phyloP scores from a whole-genome alignment of 305 asterid species.

The Fraxinus platypoda region DNA sequence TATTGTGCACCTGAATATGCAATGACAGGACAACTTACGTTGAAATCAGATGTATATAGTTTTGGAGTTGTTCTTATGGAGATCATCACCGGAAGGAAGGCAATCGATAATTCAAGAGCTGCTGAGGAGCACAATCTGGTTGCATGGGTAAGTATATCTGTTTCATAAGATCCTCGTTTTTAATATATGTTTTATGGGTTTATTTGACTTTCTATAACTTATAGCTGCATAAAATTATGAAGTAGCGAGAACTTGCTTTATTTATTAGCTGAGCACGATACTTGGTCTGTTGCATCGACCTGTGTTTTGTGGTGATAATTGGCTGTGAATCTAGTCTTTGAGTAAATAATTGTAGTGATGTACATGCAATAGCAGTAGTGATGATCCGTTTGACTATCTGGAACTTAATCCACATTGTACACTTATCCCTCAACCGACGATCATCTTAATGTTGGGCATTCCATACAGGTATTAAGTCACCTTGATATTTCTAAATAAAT shows the following conservation, averaged over 20 bases:
- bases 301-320: not conserved
- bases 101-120: conserved; percentile 64
- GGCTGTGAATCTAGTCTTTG: not conserved
- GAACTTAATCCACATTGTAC: not conserved
- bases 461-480: not conserved
- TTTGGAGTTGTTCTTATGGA: conserved; percentile 81
- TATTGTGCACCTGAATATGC: conserved; percentile 85
- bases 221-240: not conserved
- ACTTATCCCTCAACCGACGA: not conserved
- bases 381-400: not conserved
- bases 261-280: not conserved
- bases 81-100: conserved; percentile 75
- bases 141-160: conserved; percentile 54
- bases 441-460: not conserved
- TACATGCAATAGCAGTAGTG: not conserved
- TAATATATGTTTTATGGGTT: not conserved
- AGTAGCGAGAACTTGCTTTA: not conserved
- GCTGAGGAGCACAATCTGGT: conserved; percentile 81
- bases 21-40: conserved; percentile 72
- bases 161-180: not conserved
- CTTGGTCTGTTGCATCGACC: not conserved
- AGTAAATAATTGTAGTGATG: not conserved
- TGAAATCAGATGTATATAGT: conserved; percentile 74
- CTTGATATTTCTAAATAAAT: not conserved
- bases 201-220: not conserved